phyloP scores from a whole-genome alignment of 2,329 filamentous ascomycete genomes.

The Paecilomyces sp. region DNA sequence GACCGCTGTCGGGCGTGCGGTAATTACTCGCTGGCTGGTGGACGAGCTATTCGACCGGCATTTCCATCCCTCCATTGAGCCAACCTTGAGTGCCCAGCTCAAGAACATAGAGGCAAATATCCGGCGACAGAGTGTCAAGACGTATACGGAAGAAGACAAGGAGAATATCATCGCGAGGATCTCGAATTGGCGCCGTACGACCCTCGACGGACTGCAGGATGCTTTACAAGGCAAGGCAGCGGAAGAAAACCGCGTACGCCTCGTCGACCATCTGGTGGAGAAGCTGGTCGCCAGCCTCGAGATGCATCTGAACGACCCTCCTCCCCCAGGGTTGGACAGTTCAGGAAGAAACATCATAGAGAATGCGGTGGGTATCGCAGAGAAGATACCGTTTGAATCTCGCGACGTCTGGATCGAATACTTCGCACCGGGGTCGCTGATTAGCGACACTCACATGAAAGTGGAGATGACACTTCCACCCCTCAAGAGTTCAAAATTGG shows the following conservation, averaged over 20 bases:
- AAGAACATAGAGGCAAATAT: conserved; percentile 87
- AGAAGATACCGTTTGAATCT: conserved; percentile 83
- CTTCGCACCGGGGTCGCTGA: conserved; percentile 65
- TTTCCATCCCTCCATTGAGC: conserved; percentile 85
- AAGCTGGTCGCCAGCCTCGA: conserved; percentile 64
- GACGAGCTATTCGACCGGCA: conserved; percentile 86
- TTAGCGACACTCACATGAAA: conserved; percentile 75
- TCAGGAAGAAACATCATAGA: conserved; percentile 90
- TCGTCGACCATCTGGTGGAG: conserved; percentile 63
- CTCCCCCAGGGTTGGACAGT: conserved; percentile 74
- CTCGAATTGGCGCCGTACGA: conserved; percentile 87
- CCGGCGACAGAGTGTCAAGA: conserved; percentile 64
- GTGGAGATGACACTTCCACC: conserved; percentile 63
- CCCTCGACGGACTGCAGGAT: conserved; percentile 79
- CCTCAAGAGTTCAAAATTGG: conserved; percentile 39
- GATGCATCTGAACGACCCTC: conserved; percentile 67
- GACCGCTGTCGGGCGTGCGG: conserved; percentile 86
- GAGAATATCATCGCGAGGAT: conserved; percentile 83
- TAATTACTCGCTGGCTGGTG: conserved; percentile 82
- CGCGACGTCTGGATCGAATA: conserved; percentile 85
- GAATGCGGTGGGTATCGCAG: conserved; percentile 75
- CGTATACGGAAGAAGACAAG: conserved; percentile 76
- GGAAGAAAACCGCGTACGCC: conserved; percentile 57
- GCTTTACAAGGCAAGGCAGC: conserved; percentile 59
- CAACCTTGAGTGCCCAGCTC: conserved; percentile 65